Evolutionary conservation across 129 eudicot genomes (phyloP).

Genomic region (Flaveria trinervia): DNA sequence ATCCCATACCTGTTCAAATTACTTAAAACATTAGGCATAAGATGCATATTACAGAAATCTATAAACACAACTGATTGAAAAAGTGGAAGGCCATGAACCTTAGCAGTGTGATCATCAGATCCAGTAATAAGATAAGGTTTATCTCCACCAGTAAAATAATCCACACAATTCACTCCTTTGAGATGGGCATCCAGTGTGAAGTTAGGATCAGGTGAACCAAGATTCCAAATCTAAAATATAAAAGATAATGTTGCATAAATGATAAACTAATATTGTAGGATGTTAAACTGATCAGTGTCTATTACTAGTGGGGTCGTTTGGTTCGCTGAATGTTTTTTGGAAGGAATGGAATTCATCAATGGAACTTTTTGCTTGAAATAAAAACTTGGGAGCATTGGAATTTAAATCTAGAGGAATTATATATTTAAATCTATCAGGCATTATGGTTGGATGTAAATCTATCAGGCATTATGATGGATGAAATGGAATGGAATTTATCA

Average conservation of each 20-base stretch:
- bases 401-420: not conserved
- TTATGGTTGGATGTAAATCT: not conserved
- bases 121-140: constrained; percentile 70
- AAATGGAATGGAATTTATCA: not conserved
- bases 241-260: constrained; percentile 15
- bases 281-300: not conserved
- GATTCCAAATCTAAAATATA: constrained; percentile 64
- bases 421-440: not conserved
- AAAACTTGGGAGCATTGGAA: not conserved
- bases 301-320: not conserved
- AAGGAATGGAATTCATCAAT: not conserved
- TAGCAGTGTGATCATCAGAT: constrained; percentile 88
- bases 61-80: constrained; percentile 12
- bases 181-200: constrained; percentile 68
- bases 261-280: constrained; percentile 11
- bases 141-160: constrained; percentile 67
- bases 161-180: constrained; percentile 83
- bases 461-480: not conserved
- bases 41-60: not conserved
- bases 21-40: not conserved
- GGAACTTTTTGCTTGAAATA: not conserved
- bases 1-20: constrained; percentile 64
- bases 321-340: not conserved
- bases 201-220: constrained; percentile 69
- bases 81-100: constrained; percentile 45